phyloP scores from a whole-genome alignment of 1,284 basidiomycete genomes.

The Pascua sp. region DNA sequence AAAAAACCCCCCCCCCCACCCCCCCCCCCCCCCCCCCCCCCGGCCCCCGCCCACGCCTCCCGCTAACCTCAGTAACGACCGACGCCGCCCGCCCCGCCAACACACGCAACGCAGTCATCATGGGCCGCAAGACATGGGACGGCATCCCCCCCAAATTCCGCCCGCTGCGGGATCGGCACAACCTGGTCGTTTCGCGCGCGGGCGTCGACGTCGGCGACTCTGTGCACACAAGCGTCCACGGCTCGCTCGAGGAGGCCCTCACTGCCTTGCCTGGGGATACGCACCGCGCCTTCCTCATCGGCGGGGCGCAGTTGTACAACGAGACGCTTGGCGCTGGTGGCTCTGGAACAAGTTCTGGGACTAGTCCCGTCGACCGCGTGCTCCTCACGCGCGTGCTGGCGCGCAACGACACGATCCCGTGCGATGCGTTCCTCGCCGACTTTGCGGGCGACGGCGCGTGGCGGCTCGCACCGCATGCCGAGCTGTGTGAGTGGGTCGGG shows the following conservation, averaged over 20 bases:
- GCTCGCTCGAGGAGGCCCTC: conserved; percentile 39
- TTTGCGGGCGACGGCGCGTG: conserved; percentile 58
- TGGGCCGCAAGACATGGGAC: conserved; percentile 98
- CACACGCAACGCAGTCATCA: conserved; percentile 73
- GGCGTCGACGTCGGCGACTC: conserved; percentile 61
- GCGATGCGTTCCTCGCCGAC: conserved; percentile 83
- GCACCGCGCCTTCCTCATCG: conserved; percentile 70
- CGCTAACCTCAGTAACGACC: conserved; percentile 39
- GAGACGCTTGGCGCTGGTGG: conserved; percentile 60
- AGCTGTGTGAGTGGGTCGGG: conserved; percentile 70
- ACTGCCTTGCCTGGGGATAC: conserved; percentile 14
- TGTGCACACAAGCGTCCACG: conserved; percentile 24
- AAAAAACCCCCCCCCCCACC: conserved; percentile 53
- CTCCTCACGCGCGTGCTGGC: conserved; percentile 76
- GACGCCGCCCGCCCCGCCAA: conserved; percentile 39
- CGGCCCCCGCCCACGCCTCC: neutral
- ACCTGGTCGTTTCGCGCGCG: conserved; percentile 74
- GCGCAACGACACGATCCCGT: conserved; percentile 64
- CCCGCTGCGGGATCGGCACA: conserved; percentile 72
- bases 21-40: neutral
- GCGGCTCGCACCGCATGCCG: conserved; percentile 59
- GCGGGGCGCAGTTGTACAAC: conserved; percentile 80
- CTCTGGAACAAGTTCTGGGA: too few species aligned
- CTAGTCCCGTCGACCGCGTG: conserved; percentile 63
- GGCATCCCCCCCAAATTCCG: conserved; percentile 87